Evolutionary conservation across 2,329 filamentous ascomycete species (phyloP).

Genomic region (Clarireedia monteithiana): DNA sequence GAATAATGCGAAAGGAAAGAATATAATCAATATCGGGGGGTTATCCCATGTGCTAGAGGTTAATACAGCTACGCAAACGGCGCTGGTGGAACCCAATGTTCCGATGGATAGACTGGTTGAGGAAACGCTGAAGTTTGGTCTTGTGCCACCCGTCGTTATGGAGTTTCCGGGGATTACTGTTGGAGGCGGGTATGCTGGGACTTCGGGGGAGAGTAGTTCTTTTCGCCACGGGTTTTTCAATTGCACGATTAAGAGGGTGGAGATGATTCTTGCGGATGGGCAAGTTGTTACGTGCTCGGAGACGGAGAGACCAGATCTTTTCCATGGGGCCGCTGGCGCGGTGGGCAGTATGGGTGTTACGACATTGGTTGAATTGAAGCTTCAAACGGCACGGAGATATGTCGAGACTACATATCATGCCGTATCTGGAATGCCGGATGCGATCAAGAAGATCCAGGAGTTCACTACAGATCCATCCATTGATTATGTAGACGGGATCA

Average conservation of each 20-base stretch:
- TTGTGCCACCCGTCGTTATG: slow-evolving; percentile 61
- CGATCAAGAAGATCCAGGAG: slow-evolving; percentile 36
- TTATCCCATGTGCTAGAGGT: slow-evolving; percentile 40
- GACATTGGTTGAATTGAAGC: slow-evolving; percentile 50
- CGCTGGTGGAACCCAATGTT: slow-evolving; percentile 60
- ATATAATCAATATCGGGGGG: slow-evolving; percentile 40
- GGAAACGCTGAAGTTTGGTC: slow-evolving; percentile 44
- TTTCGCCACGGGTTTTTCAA: slow-evolving; percentile 63
- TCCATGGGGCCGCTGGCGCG: slow-evolving; percentile 49
- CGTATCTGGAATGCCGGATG: slow-evolving; percentile 34
- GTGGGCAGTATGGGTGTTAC: slow-evolving; percentile 54
- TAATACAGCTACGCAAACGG: slow-evolving; percentile 34
- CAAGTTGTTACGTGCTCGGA: slow-evolving; percentile 41
- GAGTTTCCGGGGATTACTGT: slow-evolving; percentile 64
- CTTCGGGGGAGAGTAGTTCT: slow-evolving; percentile 58
- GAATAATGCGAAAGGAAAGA: slow-evolving; percentile 31
- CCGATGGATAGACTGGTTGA: slow-evolving; percentile 57
- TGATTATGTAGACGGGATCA: slow-evolving; percentile 58
- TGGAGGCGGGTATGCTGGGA: slow-evolving; percentile 59
- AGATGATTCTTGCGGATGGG: slow-evolving; percentile 55
- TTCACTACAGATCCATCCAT: slow-evolving; percentile 26
- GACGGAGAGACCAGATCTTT: slow-evolving; percentile 44
- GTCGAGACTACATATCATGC: slow-evolving; percentile 49
- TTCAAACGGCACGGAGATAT: slow-evolving; percentile 44
- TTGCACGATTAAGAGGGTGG: slow-evolving; percentile 50